These are phyloP conservation scores for Magnusiomyces paraingens DNA, from an alignment of 1,139 yeast species.

Conservation along the genomic window DNA sequence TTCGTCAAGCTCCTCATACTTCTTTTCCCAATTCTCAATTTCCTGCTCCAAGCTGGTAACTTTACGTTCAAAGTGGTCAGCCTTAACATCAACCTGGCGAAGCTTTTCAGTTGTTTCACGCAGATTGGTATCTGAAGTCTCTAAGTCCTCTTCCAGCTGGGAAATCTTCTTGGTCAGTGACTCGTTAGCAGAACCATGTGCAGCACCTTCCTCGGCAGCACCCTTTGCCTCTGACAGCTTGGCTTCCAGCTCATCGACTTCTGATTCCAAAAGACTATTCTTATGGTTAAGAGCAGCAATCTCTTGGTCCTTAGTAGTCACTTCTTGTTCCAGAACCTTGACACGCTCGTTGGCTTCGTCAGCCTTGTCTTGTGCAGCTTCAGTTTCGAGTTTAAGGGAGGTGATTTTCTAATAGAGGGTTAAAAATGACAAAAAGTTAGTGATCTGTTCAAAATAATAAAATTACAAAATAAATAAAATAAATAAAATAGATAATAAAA, in stretches of 20 bases:
- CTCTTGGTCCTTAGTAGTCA: constrained; percentile 88
- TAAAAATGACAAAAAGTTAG: constrained; percentile 6
- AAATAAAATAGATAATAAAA: not conserved
- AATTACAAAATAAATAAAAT: too few relatives aligned
- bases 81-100: constrained; percentile 93
- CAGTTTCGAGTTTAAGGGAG: constrained; percentile 90
- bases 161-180: constrained; percentile 88
- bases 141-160: constrained; percentile 89
- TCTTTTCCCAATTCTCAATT: constrained; percentile 87
- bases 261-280: constrained; percentile 83
- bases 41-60: constrained; percentile 88
- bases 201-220: constrained; percentile 88
- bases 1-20: constrained; percentile 79
- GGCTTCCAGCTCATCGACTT: constrained; percentile 81
- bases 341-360: constrained; percentile 77
- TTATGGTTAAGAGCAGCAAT: constrained; percentile 89
- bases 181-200: constrained; percentile 83
- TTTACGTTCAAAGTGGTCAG: constrained; percentile 94
- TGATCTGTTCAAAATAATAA: not conserved
- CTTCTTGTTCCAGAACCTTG: constrained; percentile 88
- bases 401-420: constrained; percentile 59
- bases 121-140: constrained; percentile 84
- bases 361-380: constrained; percentile 93
- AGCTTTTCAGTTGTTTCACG: constrained; percentile 91
- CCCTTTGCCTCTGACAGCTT: constrained; percentile 77